Evolutionary conservation across 164 flowering plant species (phyloP).

Genomic region (Liquidambar formosana): DNA sequence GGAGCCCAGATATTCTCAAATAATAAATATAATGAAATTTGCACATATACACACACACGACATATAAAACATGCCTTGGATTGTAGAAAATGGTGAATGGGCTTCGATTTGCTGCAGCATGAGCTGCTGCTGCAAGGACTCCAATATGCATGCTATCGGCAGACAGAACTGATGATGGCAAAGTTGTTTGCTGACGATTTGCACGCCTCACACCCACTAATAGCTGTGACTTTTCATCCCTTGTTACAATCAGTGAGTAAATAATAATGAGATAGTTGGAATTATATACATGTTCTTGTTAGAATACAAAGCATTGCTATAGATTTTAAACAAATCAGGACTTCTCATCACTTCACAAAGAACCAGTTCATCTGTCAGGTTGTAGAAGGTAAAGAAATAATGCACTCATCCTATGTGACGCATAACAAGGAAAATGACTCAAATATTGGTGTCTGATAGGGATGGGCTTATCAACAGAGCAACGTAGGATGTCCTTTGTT

Average conservation of each 20-base stretch:
- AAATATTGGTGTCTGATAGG: too few species aligned
- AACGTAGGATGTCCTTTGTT: too few species aligned
- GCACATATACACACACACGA: too few species aligned
- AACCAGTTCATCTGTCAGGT: too few species aligned
- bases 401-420: too few species aligned
- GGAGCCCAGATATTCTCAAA: not conserved
- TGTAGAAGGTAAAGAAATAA: too few species aligned
- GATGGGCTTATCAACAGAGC: too few species aligned
- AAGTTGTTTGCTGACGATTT: conserved; percentile 79
- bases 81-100: conserved; percentile 91
- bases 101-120: conserved; percentile 90
- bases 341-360: too few species aligned
- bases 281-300: not conserved
- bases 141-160: conserved; percentile 99
- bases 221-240: conserved; percentile 93
- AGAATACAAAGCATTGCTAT: not conserved
- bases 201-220: conserved; percentile 91
- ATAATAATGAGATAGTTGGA: not conserved
- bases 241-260: conserved; percentile 19
- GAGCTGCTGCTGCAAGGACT: conserved; percentile 99
- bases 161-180: conserved; percentile 94
- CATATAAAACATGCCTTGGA: conserved; percentile 58
- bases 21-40: not conserved
- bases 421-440: too few species aligned
- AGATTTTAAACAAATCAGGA: too few species aligned